Evolutionary conservation across 495 filamentous ascomycete species (phyloP).

Genomic region (Jackrogersella multiformis): DNA sequence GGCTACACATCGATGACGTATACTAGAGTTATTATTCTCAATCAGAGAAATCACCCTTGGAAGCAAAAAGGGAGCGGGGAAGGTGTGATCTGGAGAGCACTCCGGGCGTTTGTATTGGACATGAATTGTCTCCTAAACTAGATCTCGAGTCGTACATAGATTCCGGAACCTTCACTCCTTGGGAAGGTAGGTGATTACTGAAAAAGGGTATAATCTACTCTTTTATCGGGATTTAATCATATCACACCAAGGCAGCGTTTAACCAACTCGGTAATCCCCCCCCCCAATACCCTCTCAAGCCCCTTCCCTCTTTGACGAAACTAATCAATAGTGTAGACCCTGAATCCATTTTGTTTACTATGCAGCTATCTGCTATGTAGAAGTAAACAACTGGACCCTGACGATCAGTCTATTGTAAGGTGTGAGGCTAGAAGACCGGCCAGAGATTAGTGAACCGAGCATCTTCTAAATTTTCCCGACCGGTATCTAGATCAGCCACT

Average conservation of each 20-base stretch:
- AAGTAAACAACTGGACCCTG: constrained; percentile 37
- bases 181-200: too few relatives aligned
- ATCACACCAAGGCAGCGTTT: too few relatives aligned
- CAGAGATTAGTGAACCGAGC: not conserved
- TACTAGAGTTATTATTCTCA: not conserved
- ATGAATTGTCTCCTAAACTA: not conserved
- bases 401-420: constrained; percentile 33
- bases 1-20: constrained; percentile 26
- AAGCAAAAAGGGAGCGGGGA: too few relatives aligned
- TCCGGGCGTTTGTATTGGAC: constrained; percentile 11
- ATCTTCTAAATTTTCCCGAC: constrained; percentile 6
- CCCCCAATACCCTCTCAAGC: too few relatives aligned
- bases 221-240: too few relatives aligned
- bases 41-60: constrained; percentile 7
- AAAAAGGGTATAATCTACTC: too few relatives aligned
- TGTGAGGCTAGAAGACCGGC: constrained; percentile 17
- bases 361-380: too few relatives aligned
- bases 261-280: too few relatives aligned
- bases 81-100: constrained; percentile 7
- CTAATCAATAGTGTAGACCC: too few relatives aligned
- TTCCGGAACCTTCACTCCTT: constrained; percentile 30
- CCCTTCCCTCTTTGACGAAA: too few relatives aligned
- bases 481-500: not conserved
- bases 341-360: too few relatives aligned
- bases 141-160: not conserved